Evolutionary conservation across 2,329 filamentous ascomycete species (phyloP), one percentile per base, ranked within the genome.

Genomic region (Xylariaceae sp.): DNA sequence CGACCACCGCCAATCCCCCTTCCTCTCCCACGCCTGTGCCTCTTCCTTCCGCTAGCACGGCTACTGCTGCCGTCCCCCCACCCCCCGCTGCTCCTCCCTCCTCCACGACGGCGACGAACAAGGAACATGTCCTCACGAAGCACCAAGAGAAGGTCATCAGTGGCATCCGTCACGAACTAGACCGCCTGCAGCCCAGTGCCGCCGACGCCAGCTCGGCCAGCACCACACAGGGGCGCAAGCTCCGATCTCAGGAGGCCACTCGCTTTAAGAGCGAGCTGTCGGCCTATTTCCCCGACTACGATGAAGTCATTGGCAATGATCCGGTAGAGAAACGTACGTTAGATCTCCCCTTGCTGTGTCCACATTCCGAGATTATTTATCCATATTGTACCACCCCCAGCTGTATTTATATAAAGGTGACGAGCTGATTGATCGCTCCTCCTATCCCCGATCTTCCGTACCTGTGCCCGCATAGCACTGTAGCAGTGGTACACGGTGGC

Each of bases 261-360:
- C 81, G 90, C 61, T 87, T 91, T 73, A 96, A 95, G 78, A 97
- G 91, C 72, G 92, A 97, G 66, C 79, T 97, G 55, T 87, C 91
- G 36, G 82, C 84, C 44, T 97, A 96, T 73, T 97, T 97, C 66
- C 86, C 89, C 47, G 92, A 95, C 65, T 97, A 96, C 71, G 92
- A 97, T 71, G 90, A 96, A 68, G 83, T 97, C 60, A 90, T 97
- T 72, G 91, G 89, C 56, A 89, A 95, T 66, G 86, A 90, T 57
- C 83, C 86, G 38, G 87, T 87, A 63, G 87, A 92, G 71, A 78
- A 87, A 62, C 87, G 91, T 92, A 80, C 69, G 82, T 76, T 50
- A 42, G 18, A 40, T 50, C 44, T 48, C 6, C 17, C 36, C 18
- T 14, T 40, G n/a, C 41, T 31, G 4, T 38, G 13, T 38, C 9